phyloP scores from a whole-genome alignment of 495 filamentous ascomycete genomes.

The Cercophora samala region DNA sequence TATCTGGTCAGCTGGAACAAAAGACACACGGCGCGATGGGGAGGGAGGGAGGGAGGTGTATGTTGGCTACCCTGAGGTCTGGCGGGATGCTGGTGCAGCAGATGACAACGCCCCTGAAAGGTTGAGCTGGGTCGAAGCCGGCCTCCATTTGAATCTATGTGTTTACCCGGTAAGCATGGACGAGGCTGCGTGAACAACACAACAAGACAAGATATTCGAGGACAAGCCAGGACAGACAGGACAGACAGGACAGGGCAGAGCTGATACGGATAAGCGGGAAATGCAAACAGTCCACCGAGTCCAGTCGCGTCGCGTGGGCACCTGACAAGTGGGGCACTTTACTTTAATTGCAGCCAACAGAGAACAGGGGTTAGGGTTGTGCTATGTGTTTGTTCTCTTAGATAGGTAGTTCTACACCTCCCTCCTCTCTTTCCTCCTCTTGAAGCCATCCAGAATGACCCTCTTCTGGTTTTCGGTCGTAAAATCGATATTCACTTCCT shows the following conservation, averaged over 20 bases:
- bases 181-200: background rate
- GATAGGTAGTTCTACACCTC: background rate
- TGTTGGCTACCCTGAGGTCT: conserved; percentile 67
- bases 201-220: background rate
- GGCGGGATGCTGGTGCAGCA: conserved; percentile 87
- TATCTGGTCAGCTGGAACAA: background rate
- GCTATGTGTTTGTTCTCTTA: background rate
- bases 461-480: conserved; percentile 30
- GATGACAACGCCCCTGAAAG: conserved; percentile 76
- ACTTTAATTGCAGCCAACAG: no score
- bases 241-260: no score
- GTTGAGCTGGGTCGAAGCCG: conserved; percentile 51
- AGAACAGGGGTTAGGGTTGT: conserved; percentile 4
- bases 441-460: conserved; percentile 33
- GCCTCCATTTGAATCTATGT: conserved; percentile 2
- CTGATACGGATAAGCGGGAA: no score
- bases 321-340: conserved; percentile 18
- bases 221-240: no score
- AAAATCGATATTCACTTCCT: conserved; percentile 33
- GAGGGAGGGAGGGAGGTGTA: conserved; percentile 16
- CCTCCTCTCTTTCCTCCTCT: background rate
- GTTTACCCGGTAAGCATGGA: background rate
- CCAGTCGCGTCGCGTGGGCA: conserved; percentile 24
- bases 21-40: conserved; percentile 5
- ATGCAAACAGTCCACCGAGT: no score